phyloP scores from a whole-genome alignment of 1,284 basidiomycete genomes.

The Trichosporon sp. region DNA sequence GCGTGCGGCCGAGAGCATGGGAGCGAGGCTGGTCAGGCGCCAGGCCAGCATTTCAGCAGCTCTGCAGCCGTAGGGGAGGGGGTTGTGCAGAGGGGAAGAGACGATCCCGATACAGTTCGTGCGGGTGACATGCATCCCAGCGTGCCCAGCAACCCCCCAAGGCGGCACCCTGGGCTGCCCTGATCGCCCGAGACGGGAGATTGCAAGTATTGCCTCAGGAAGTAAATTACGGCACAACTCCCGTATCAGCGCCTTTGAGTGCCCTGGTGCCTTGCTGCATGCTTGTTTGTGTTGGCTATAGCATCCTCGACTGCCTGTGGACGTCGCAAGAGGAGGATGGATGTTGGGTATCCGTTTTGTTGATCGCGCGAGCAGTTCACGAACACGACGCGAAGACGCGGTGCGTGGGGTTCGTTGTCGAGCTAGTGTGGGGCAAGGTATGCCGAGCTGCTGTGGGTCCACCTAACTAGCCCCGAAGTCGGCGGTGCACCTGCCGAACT shows the following conservation, averaged over 20 bases:
- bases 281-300: too few species aligned
- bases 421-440: not conserved
- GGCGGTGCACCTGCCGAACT: not conserved
- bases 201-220: not conserved
- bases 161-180: too few species aligned
- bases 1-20: too few species aligned
- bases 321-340: not conserved
- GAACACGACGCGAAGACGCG: not conserved
- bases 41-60: too few species aligned
- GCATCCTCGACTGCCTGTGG: too few species aligned
- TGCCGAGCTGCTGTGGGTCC: not conserved
- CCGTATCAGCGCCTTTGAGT: not conserved
- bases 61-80: too few species aligned
- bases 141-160: too few species aligned
- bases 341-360: not conserved
- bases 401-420: too few species aligned
- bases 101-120: not conserved
- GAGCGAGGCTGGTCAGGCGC: too few species aligned
- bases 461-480: too few species aligned
- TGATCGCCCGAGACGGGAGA: not conserved
- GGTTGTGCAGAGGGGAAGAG: not conserved
- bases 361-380: not conserved
- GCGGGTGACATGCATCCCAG: not conserved
- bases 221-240: not conserved
- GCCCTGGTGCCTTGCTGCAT: not conserved